phyloP scores from a whole-genome alignment of 2,329 filamentous ascomycete species.

The Trichoderma citrinoviride region DNA sequence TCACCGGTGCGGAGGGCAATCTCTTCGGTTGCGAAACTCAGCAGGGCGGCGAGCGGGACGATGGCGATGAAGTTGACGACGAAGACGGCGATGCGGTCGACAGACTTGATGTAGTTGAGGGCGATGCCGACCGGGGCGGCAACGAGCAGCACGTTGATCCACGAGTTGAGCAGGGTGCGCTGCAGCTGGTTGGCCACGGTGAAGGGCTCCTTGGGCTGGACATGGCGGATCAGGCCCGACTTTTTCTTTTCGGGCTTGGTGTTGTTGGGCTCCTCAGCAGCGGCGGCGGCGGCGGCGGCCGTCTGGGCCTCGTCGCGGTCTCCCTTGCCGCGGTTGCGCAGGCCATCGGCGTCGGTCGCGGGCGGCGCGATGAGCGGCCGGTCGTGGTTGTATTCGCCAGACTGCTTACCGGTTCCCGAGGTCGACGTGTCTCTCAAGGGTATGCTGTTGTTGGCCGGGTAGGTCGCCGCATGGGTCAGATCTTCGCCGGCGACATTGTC shows the following conservation, averaged over 20 bases:
- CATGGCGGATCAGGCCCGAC: constrained; percentile 43
- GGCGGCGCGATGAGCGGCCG: constrained; percentile 26
- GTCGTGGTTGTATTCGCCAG: constrained; percentile 24
- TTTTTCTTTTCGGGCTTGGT: constrained; percentile 43
- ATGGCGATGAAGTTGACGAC: constrained; percentile 93
- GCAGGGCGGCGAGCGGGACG: constrained; percentile 80
- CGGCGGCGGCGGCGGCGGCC: neutral
- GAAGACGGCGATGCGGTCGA: constrained; percentile 66
- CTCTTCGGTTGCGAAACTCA: constrained; percentile 88
- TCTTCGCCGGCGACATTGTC: constrained; percentile 30
- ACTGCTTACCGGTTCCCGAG: constrained; percentile 27
- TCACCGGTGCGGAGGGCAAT: constrained; percentile 79
- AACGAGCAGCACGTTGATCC: constrained; percentile 80
- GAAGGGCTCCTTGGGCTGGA: constrained; percentile 54
- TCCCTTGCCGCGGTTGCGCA: constrained; percentile 35
- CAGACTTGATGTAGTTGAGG: constrained; percentile 58
- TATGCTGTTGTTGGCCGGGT: constrained; percentile 18
- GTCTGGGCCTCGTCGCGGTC: constrained; percentile 29
- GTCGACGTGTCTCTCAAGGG: constrained; percentile 29
- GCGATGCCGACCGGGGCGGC: constrained; percentile 78
- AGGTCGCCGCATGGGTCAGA: constrained; percentile 37
- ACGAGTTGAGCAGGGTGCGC: constrained; percentile 75
- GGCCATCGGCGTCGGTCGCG: constrained; percentile 26
- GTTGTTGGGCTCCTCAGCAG: constrained; percentile 17
- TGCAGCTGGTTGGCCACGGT: constrained; percentile 65